Percentiles rank a stretch among this genome's conserved stretches.
Conservation (phyloP, 345 rosid species). For the Gossypium thurberi region DNA sequence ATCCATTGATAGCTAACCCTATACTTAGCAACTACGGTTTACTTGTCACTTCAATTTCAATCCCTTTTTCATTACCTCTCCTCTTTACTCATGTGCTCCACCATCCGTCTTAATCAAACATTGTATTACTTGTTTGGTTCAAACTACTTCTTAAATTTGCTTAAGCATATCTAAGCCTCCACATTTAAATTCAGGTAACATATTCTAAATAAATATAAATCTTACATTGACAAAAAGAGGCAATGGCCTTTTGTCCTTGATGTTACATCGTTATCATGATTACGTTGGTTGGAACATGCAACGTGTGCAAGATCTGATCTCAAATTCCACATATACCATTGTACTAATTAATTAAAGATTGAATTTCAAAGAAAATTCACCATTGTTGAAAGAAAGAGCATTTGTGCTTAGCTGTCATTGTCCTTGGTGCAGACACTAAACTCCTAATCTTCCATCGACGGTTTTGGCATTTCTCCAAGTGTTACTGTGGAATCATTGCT, state of each 20-base stretch:
- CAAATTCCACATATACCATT: not conserved
- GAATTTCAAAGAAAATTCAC: not conserved
- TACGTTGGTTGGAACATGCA: not conserved
- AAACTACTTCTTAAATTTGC: no score
- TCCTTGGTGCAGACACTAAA: not conserved
- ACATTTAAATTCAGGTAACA: not conserved
- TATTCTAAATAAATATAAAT: not conserved
- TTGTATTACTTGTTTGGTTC: no score
- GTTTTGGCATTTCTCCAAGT: not conserved
- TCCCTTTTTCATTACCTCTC: not conserved
- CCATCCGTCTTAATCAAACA: no score
- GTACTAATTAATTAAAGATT: not conserved
- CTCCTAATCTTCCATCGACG: not conserved
- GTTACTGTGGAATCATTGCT: not conserved
- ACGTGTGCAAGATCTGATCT: constrained; percentile 5
- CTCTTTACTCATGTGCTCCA: not conserved
- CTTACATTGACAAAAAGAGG: not conserved
- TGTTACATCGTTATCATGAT: not conserved
- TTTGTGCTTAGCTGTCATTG: not conserved
- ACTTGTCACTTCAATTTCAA: not conserved
- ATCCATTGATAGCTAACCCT: not conserved
- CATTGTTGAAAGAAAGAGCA: not conserved
- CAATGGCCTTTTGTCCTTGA: not conserved
- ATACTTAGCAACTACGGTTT: not conserved
- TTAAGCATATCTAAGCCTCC: not conserved